Base-by-base conservation (phyloP, 2,329 filamentous ascomycete species). In the Xylariaceae sp. region DNA sequence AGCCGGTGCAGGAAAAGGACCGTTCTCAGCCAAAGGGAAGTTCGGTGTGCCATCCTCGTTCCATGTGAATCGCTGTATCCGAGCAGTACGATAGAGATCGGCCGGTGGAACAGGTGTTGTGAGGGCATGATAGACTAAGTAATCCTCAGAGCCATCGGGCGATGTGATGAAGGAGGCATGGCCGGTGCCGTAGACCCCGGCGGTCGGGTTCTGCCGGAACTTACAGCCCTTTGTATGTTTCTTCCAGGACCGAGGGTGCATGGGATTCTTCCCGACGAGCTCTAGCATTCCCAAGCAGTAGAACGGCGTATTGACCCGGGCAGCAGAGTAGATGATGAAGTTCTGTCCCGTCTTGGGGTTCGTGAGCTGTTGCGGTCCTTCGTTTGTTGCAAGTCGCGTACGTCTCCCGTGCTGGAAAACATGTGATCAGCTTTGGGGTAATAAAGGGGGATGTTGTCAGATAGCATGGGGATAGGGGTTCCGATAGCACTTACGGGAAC, bases 231-330 rank as follows among this genome's bases (percentile, higher is more conserved):
- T 67, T 4, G 56, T 68, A 60, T 73, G 69, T 56, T 74, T 74
- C 18, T 56, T 63, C 73, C 73, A 74, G 4, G 71, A 72, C 37
- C 69, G 69, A 41, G 73, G 72, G 60, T 73, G 61, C 72, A 74
- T 73, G 5, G 72, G 72, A 61, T 74, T 72, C 51, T 72, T 70
- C 4, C 72, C 72, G 0, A 72, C 65, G 7, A 74, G 69, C 62
- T 74, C 72, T 3, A 75, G 67, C 69, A 73, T 68, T 0, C 72
- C 73, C 0, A 74, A 66, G 58, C 72, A 74, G 63, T 74, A 74
- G 61, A 69, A 74, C 2, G 72, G 73, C 6, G 72, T 74, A 57
- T 73, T 73, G 7, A 74, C 72, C 8, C 73, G 68, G n/a, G 73
- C 72, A 7, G 71, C 73, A 9, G 72, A 74, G 62, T 73, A 74